Evolutionary conservation across 306 rosid genomes (phyloP), one percentile per base, ranked within the genome.

Genomic region (Prunus mume): DNA sequence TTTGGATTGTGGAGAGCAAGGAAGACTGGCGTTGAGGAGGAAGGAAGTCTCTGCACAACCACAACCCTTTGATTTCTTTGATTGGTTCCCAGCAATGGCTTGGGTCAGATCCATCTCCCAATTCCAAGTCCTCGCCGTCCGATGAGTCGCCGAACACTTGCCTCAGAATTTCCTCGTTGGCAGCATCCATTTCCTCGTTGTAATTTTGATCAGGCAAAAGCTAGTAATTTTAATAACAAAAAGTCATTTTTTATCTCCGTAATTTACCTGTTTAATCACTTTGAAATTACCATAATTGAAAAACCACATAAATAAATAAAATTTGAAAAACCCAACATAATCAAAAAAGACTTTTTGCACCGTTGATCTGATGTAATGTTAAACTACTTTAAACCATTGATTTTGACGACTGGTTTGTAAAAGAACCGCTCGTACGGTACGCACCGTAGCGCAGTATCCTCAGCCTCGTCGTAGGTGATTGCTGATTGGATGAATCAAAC

Each of bases 141-240:
- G 88, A 89, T 54, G 91, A 90, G 18, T 80, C 82, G 50, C 98
- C 98, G 66, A 93, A 91, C 12, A 89, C 92, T 76, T 83, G 79
- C 57, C 84, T 82, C 51, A 89, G 67, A 55, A 88, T 41, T 0
- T 74, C 81, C 60, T 79, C 58, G 15, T 52, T 25, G 12, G 41
- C 80, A 1, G 61, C 83, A 4, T 81, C 82, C 72, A 78, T 85
- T n/a, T 65, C 71, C 46, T 57, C 1, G 0, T 5, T 1, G 17
- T 34, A 15, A 20, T 14, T 71, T 55, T 38, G 76, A 55, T 28
- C 17, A 41, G 50, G 27, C 67, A 64, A 24, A 8, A 6, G 27
- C 12, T 19, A 58, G 30, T 22, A 55, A 13, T 6, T 34, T 5
- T 34, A 34, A 6, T 34, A 34, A 5, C 8, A 34, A 34, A 34